Base-by-base conservation (phyloP, 2,329 filamentous ascomycete species). In the Fusarium torreyae region DNA sequence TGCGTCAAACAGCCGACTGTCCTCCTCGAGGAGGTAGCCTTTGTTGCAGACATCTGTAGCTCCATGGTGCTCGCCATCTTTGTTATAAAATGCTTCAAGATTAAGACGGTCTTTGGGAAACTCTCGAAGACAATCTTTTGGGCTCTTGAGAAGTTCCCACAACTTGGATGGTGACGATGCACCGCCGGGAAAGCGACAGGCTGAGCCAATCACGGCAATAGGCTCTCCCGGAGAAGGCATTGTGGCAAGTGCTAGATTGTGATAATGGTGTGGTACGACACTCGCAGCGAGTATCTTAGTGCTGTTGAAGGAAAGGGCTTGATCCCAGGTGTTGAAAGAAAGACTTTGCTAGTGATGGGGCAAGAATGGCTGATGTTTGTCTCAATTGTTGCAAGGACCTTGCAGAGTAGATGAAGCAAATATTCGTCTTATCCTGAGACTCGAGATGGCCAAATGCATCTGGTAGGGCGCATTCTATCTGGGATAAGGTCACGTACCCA, bases 1-100 rank as follows among this genome's bases (percentile, higher is more conserved):
- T 10, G 77, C 34, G 66, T 83, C 80, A 53, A 82, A 82, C 2
- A 74, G 76, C 14, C 70, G 58, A 18, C 76, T 56, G 53, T 77
- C 72, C 8, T 73, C 70, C 10, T 76, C 58, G 4, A 77, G 50
- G 24, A 79, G 73, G 36, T 78, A 77, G 63, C 57, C 77, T 66
- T 52, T 76, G 6, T 81, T 81, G 18, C 61, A 57, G 14, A 75
- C 72, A 38, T 75, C 69, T 33, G 70, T 73, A n/a, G 67, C 79
- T 18, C 70, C 72, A 13, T 72, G 71, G 31, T 72, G 62, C 34
- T 78, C 60, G 15, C 68, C 66, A 63, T 74, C 59, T 24, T 57
- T 57, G 46, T 75, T 64, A 44, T 73, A 73, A 54, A 66, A 68
- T 17, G 66, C 68, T 9, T 64, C 49, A 17, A 57, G 46, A 28